Conservation (phyloP, 1,284 basidiomycete genomes). For the Schizophyllum amplum region DNA sequence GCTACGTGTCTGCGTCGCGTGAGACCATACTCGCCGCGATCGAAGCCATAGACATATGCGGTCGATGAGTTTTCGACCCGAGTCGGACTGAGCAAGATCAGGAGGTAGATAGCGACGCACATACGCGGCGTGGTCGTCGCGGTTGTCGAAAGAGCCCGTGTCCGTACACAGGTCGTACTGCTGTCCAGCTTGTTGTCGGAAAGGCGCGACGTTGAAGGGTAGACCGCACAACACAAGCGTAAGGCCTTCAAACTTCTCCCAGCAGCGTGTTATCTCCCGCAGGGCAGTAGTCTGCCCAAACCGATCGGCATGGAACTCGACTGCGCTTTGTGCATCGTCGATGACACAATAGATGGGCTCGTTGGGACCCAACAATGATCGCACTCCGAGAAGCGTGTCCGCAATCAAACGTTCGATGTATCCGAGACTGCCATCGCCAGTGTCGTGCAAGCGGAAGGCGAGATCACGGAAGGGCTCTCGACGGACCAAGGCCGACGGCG, state of each 20-base stretch:
- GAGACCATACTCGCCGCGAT: conserved; percentile 22
- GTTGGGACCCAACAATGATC: not conserved
- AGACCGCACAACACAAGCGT: not conserved
- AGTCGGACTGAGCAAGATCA: conserved; percentile 17
- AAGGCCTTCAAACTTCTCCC: not conserved
- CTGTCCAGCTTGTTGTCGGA: not conserved
- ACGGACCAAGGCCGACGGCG: not conserved
- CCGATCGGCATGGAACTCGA: conserved; percentile 30
- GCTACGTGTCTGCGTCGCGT: not conserved
- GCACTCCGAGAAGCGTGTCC: not conserved
- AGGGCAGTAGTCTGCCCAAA: conserved; percentile 10
- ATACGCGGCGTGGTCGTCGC: conserved; percentile 23
- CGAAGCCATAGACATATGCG: conserved; percentile 32
- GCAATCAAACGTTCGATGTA: not conserved
- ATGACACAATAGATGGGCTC: not conserved
- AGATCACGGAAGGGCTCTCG: not conserved
- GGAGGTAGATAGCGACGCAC: conserved; percentile 24
- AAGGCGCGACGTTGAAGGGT: not conserved
- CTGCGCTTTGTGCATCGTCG: not conserved
- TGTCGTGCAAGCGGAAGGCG: not conserved
- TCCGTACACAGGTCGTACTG: conserved; percentile 29
- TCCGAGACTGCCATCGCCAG: not conserved
- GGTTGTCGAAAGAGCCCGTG: conserved; percentile 29
- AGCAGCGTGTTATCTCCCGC: not conserved
- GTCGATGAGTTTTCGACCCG: conserved; percentile 24